Evolutionary conservation across 176 grass and related monocot genomes (phyloP).

Genomic region (Phyllostachys edulis): DNA sequence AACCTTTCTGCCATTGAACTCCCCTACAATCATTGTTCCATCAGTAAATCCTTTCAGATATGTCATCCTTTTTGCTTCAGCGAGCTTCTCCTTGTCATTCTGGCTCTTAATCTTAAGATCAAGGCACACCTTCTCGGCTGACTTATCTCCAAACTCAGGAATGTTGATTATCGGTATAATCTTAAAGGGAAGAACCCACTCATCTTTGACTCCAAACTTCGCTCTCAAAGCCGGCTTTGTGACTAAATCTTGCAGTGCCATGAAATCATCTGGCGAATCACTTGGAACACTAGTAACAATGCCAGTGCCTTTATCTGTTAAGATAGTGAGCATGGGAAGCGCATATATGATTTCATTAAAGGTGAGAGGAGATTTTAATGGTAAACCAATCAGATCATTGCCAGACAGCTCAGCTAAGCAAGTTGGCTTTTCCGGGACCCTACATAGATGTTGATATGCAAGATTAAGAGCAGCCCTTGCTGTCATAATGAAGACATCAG

Average conservation of each 20-base stretch:
- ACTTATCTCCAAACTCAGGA: conserved; percentile 72
- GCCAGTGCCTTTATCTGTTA: conserved; percentile 63
- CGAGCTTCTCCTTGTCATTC: conserved; percentile 78
- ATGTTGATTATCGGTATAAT: conserved; percentile 69
- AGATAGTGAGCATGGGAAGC: conserved; percentile 72
- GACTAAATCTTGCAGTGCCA: conserved; percentile 67
- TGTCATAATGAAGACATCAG: conserved; percentile 70
- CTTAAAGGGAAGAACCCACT: conserved; percentile 66
- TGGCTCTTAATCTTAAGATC: conserved; percentile 73
- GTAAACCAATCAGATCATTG: conserved; percentile 64
- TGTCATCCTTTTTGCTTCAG: conserved; percentile 69
- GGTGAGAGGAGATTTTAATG: conserved; percentile 59
- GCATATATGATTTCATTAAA: conserved; percentile 63
- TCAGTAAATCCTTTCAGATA: conserved; percentile 82
- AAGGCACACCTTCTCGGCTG: conserved; percentile 61
- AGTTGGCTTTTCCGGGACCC: conserved; percentile 53
- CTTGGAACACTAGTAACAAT: conserved; percentile 73
- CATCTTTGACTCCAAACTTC: conserved; percentile 68
- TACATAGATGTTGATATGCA: conserved; percentile 66
- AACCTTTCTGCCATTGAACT: conserved; percentile 62
- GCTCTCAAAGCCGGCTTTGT: conserved; percentile 56
- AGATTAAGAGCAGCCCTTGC: conserved; percentile 67
- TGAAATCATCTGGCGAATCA: conserved; percentile 75
- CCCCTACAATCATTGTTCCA: conserved; percentile 72
- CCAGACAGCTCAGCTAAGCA: conserved; percentile 63